phyloP scores from a whole-genome alignment of 352 stramenopile species.

The Pythium aristosporum region DNA sequence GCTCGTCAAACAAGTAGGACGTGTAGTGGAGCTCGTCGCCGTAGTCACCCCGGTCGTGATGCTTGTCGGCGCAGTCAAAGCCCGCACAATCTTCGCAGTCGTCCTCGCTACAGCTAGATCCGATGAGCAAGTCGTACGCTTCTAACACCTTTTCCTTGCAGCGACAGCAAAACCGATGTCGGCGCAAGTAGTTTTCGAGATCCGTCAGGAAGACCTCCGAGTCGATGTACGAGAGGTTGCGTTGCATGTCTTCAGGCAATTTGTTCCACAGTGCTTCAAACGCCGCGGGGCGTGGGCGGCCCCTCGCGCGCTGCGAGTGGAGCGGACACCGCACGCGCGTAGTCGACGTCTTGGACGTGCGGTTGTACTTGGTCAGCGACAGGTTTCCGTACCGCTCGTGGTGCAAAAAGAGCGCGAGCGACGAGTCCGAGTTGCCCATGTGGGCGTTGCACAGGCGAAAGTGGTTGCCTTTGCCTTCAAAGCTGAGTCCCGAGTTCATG shows the following conservation, averaged over 20 bases:
- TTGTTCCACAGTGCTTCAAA: conserved; percentile 83
- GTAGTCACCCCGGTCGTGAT: conserved; percentile 73
- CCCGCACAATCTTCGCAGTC: conserved; percentile 83
- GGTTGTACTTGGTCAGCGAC: conserved; percentile 49
- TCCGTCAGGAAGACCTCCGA: conserved; percentile 87
- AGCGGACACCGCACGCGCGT: conserved; percentile 65
- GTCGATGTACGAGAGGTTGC: conserved; percentile 82
- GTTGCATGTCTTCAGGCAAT: conserved; percentile 73
- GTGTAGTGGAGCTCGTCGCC: conserved; percentile 84
- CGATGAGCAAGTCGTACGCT: conserved; percentile 84
- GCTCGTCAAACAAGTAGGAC: conserved; percentile 85
- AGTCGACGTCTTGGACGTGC: conserved; percentile 35
- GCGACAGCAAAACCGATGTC: conserved; percentile 85
- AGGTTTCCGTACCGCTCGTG: conserved; percentile 67
- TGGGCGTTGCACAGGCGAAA: conserved; percentile 74
- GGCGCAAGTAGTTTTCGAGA: conserved; percentile 78
- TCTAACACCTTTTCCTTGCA: conserved; percentile 89
- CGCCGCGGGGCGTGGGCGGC: conserved; percentile 63
- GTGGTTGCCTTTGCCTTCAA: conserved; percentile 44
- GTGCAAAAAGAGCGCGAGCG: conserved; percentile 74
- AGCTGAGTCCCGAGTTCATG: conserved; percentile 49
- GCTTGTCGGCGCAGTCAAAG: conserved; percentile 74
- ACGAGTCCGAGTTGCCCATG: conserved; percentile 60
- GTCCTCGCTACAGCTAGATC: conserved; percentile 81
- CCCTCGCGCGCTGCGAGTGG: conserved; percentile 73